A percentile compares a stretch with the other conserved stretches of the same genome.
phyloP scores from a whole-genome alignment of 345 rosid genomes.

The Theobroma cacao region DNA sequence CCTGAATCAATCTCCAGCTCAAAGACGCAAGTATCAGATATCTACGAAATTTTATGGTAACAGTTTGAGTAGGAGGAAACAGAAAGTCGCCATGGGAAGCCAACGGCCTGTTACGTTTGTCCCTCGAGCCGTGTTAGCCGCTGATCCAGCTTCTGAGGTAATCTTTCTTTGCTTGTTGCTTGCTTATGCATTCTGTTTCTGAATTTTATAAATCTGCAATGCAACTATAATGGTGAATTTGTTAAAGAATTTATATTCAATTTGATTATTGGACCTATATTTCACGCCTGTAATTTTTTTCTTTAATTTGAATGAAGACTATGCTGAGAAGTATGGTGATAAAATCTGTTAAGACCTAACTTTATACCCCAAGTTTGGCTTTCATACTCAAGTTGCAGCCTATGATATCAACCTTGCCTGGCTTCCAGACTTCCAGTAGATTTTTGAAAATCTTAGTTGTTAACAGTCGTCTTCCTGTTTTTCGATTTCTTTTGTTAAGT shows the following conservation, averaged over 20 bases:
- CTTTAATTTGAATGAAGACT: background rate
- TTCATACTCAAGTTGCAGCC: background rate
- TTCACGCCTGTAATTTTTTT: background rate
- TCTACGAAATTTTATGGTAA: slow-evolving; percentile 46
- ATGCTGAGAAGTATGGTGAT: background rate
- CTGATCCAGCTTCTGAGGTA: slow-evolving; percentile 77
- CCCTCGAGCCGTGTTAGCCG: slow-evolving; percentile 68
- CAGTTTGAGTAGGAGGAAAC: slow-evolving; percentile 35
- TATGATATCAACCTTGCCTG: background rate
- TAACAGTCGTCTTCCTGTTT: background rate
- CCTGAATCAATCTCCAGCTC: slow-evolving; percentile 27
- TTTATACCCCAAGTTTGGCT: background rate
- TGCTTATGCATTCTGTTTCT: background rate
- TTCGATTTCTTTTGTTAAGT: background rate
- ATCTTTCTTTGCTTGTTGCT: background rate
- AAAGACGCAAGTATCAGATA: slow-evolving; percentile 31
- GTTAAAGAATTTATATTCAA: background rate
- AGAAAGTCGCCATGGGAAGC: slow-evolving; percentile 30
- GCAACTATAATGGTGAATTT: background rate
- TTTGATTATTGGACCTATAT: background rate
- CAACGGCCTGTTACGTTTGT: slow-evolving; percentile 33
- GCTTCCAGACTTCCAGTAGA: background rate
- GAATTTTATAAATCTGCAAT: background rate
- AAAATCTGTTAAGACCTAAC: background rate
- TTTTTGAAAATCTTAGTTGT: background rate